Percentiles rank a stretch among this genome's conserved stretches.
These are phyloP conservation scores for Acacia acuminata DNA, from an alignment of 306 rosid species.

Conservation along the genomic window DNA sequence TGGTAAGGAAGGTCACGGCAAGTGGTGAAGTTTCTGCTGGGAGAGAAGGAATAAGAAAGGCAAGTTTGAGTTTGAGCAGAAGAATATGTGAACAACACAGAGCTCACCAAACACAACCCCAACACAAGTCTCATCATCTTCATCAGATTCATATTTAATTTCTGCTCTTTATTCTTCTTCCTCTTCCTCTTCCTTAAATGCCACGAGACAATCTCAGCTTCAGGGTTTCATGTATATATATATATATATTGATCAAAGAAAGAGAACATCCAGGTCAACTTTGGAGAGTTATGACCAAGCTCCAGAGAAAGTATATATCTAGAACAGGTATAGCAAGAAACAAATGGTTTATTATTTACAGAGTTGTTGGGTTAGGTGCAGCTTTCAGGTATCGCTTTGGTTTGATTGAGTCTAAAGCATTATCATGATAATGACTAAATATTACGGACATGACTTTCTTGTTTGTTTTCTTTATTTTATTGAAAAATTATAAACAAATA, in stretches of 20 bases:
- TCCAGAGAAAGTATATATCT: background rate
- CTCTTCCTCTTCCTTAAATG: background rate
- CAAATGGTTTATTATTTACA: background rate
- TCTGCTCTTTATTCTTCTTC: background rate
- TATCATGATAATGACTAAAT: background rate
- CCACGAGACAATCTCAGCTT: background rate
- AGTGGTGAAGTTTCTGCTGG: slow-evolving; percentile 31
- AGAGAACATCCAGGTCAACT: background rate
- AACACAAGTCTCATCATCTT: slow-evolving; percentile 27
- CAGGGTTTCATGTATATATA: background rate
- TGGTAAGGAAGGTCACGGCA: slow-evolving; percentile 60
- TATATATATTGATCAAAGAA: background rate
- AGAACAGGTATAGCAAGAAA: background rate
- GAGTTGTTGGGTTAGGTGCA: background rate
- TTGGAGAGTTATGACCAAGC: background rate
- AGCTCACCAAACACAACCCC: slow-evolving; percentile 32
- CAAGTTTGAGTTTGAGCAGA: slow-evolving; percentile 59
- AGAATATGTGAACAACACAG: slow-evolving; percentile 30
- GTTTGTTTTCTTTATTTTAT: too few species aligned
- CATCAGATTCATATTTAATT: slow-evolving; percentile 29
- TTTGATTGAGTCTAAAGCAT: background rate
- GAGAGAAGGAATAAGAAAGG: slow-evolving; percentile 37
- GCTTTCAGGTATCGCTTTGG: background rate
- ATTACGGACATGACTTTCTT: background rate
- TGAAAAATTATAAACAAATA: too few species aligned